Conservation (phyloP, 495 filamentous ascomycete genomes). For the Xylaria cubensis region DNA sequence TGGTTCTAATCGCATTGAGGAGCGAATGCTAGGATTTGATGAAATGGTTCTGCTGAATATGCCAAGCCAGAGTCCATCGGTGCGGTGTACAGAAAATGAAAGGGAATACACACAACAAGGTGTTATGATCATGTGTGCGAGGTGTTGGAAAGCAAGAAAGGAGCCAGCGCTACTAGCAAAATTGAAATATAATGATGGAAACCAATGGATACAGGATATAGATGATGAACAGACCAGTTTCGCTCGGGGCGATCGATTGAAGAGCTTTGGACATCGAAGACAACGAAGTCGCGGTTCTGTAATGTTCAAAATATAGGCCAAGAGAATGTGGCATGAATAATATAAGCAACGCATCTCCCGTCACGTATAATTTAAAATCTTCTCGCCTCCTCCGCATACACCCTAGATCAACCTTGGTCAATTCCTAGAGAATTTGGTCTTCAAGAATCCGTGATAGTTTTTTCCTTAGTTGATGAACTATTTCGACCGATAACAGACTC, state of each 20-base stretch:
- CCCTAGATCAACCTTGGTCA: neutral
- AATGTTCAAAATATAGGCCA: neutral
- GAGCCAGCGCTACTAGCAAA: neutral
- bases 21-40: slow-evolving; percentile 11
- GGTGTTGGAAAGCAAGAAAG: neutral
- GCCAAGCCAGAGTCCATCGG: neutral
- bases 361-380: neutral
- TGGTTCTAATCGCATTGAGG: slow-evolving; percentile 19
- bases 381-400: neutral
- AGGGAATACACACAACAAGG: neutral
- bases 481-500: neutral
- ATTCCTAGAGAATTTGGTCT: neutral
- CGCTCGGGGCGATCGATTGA: neutral
- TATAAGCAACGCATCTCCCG: neutral
- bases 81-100: neutral
- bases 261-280: neutral
- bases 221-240: neutral
- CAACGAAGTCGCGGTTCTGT: neutral
- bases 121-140: neutral
- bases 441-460: neutral
- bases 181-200: neutral
- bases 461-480: neutral
- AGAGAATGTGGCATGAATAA: neutral
- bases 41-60: neutral
- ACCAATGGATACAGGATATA: neutral